These are phyloP conservation scores for Iberis amara DNA, from an alignment of 441 rosid genomes.

Conservation along the genomic window DNA sequence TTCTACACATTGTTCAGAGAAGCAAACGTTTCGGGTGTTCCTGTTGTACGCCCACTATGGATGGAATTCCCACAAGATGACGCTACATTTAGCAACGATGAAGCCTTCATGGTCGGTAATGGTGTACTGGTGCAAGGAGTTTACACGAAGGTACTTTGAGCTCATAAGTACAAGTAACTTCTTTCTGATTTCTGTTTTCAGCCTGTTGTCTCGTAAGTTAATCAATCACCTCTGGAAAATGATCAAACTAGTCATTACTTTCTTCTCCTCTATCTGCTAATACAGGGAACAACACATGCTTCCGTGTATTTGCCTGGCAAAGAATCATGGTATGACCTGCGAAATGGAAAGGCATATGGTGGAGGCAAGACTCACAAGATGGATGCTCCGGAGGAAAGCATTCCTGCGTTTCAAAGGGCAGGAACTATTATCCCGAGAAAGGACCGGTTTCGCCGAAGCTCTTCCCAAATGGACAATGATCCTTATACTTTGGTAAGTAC, in stretches of 20 bases:
- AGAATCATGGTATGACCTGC: conserved; percentile 82
- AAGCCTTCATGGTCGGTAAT: conserved; percentile 95
- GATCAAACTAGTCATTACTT: neutral
- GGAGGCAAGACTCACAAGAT: conserved; percentile 75
- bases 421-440: conserved; percentile 94
- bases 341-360: conserved; percentile 57
- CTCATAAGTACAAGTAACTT: neutral
- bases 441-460: conserved; percentile 84
- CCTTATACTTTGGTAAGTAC: conserved; percentile 86
- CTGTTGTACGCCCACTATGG: conserved; percentile 90
- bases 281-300: conserved; percentile 64
- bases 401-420: conserved; percentile 96
- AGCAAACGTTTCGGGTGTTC: conserved; percentile 82
- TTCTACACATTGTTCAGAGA: conserved; percentile 92
- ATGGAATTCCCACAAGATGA: conserved; percentile 98
- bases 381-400: conserved; percentile 70
- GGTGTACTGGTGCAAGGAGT: conserved; percentile 92
- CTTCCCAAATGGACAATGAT: conserved; percentile 90
- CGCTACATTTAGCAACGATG: conserved; percentile 77
- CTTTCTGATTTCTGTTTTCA: conserved; percentile 5
- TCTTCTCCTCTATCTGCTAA: conserved; percentile 19
- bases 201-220: neutral
- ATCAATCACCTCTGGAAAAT: conserved; percentile 2
- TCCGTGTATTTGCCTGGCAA: conserved; percentile 90
- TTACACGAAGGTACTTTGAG: conserved; percentile 59